Conservation (phyloP, 2,329 filamentous ascomycete species). For the Cladosporium sp. region DNA sequence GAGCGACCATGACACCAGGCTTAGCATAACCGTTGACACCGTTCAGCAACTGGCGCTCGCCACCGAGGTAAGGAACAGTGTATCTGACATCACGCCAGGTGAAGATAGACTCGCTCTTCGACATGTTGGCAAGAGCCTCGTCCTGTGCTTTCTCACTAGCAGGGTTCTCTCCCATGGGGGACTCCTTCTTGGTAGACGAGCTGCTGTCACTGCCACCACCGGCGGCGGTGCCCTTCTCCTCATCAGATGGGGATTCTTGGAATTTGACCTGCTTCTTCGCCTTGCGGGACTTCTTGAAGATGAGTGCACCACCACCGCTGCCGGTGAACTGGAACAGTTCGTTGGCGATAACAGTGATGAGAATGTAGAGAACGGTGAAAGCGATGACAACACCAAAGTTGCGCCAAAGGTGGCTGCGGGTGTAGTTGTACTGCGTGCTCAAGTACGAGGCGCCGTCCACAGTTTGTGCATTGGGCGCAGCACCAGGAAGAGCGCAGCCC, state of each 20-base stretch:
- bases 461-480: slow-evolving; percentile 45
- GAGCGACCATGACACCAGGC: slow-evolving; percentile 72
- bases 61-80: slow-evolving; percentile 64
- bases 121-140: slow-evolving; percentile 44
- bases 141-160: slow-evolving; percentile 33
- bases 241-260: slow-evolving; percentile 42
- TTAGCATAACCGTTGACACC: slow-evolving; percentile 73
- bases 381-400: slow-evolving; percentile 77
- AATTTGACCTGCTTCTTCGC: slow-evolving; percentile 53
- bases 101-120: slow-evolving; percentile 60
- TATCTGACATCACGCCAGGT: slow-evolving; percentile 70
- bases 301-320: slow-evolving; percentile 61
- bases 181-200: slow-evolving; percentile 30
- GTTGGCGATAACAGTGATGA: slow-evolving; percentile 65
- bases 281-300: slow-evolving; percentile 67
- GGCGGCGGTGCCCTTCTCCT: slow-evolving; percentile 54
- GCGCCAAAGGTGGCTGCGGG: slow-evolving; percentile 58
- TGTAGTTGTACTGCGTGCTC: slow-evolving; percentile 52
- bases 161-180: slow-evolving; percentile 24
- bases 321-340: slow-evolving; percentile 63
- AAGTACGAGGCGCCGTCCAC: slow-evolving; percentile 56
- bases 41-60: slow-evolving; percentile 61
- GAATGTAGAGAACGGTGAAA: slow-evolving; percentile 69
- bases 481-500: slow-evolving; percentile 60
- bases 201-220: slow-evolving; percentile 27